phyloP scores from a whole-genome alignment of 148 eudicot genomes.

The Talinum fruticosum region DNA sequence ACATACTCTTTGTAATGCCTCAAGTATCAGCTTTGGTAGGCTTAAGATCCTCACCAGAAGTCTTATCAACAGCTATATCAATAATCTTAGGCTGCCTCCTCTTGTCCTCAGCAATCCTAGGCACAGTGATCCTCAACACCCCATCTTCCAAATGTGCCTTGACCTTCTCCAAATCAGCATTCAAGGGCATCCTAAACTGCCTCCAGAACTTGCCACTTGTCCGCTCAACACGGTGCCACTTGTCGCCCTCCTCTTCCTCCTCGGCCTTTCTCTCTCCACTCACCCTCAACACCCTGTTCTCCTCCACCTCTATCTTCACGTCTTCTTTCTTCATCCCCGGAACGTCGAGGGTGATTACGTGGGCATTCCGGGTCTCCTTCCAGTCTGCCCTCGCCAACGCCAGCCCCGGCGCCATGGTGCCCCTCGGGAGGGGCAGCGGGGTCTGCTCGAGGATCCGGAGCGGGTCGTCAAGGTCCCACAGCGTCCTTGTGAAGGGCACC shows the following conservation, averaged over 20 bases:
- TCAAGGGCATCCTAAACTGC: slow-evolving; percentile 57
- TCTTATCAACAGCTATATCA: slow-evolving; percentile 29
- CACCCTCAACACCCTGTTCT: slow-evolving; percentile 52
- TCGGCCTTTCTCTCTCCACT: slow-evolving; percentile 60
- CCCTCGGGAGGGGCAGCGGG: slow-evolving; percentile 42
- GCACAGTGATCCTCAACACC: slow-evolving; percentile 52
- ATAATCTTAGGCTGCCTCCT: slow-evolving; percentile 47
- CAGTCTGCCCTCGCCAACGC: slow-evolving; percentile 67
- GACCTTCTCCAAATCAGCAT: slow-evolving; percentile 51
- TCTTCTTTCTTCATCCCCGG: slow-evolving; percentile 63
- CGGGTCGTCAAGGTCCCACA: slow-evolving; percentile 55
- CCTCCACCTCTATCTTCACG: slow-evolving; percentile 61
- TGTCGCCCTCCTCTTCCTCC: slow-evolving; percentile 48
- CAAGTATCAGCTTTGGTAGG: slow-evolving; percentile 34
- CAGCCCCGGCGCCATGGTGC: slow-evolving; percentile 21
- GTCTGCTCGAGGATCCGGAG: slow-evolving; percentile 57
- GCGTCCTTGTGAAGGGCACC: slow-evolving; percentile 44
- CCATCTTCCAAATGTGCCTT: slow-evolving; percentile 52
- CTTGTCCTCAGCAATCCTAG: slow-evolving; percentile 56
- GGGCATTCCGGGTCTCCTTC: slow-evolving; percentile 51
- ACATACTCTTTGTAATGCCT: too few species aligned
- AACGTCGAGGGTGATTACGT: slow-evolving; percentile 51
- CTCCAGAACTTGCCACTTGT: slow-evolving; percentile 61
- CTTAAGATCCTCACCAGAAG: slow-evolving; percentile 31
- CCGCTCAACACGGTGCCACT: slow-evolving; percentile 68